Conservation (phyloP, 2,329 filamentous ascomycete species). For the Nannizzia gypsea region DNA sequence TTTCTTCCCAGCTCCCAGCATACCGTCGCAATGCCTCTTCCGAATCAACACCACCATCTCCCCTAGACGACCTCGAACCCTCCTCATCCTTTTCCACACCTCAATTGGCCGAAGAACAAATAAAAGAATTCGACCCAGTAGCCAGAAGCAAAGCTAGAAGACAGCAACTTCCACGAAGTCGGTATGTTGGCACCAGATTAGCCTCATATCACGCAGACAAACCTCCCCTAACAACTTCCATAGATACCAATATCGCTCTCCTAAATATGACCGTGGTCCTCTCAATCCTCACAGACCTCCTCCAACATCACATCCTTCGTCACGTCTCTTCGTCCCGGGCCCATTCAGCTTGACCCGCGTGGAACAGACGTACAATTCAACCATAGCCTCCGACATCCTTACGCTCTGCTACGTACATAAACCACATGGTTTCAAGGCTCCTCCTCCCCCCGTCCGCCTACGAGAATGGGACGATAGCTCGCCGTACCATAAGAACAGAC, state of each 20-base stretch:
- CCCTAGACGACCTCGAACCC: slow-evolving; percentile 37
- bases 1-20: slow-evolving; percentile 22
- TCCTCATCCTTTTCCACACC: slow-evolving; percentile 35
- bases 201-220: too few species aligned
- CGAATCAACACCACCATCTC: slow-evolving; percentile 22
- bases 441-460: slow-evolving; percentile 52
- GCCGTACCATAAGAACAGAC: slow-evolving; percentile 88
- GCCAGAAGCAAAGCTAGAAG: slow-evolving; percentile 36
- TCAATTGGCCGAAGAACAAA: slow-evolving; percentile 28
- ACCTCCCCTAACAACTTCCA: background rate
- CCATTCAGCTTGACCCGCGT: slow-evolving; percentile 82
- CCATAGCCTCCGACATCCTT: slow-evolving; percentile 76
- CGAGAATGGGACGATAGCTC: slow-evolving; percentile 80
- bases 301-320: slow-evolving; percentile 71
- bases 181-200: slow-evolving; percentile 29
- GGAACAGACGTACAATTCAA: slow-evolving; percentile 79
- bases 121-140: slow-evolving; percentile 41
- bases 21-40: slow-evolving; percentile 39
- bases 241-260: slow-evolving; percentile 90
- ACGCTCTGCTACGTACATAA: slow-evolving; percentile 78
- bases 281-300: slow-evolving; percentile 87
- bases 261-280: slow-evolving; percentile 88
- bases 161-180: slow-evolving; percentile 40
- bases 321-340: slow-evolving; percentile 77
- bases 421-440: slow-evolving; percentile 59